phyloP scores from a whole-genome alignment of 1,284 basidiomycete genomes.

The Cerioporus squamosus region DNA sequence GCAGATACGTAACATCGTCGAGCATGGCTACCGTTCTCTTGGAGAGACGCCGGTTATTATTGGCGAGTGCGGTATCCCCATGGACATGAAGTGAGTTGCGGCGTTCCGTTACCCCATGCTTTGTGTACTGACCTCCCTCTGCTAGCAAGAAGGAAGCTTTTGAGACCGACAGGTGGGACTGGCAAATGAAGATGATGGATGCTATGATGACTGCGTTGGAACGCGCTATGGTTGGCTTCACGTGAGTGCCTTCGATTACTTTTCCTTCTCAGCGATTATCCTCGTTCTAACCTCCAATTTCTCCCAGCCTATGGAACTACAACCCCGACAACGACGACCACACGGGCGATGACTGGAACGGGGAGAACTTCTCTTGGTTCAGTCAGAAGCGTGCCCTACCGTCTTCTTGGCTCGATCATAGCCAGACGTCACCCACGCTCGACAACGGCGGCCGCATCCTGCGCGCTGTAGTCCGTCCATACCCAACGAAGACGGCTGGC shows the following conservation, averaged over 20 bases:
- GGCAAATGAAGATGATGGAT: conserved; percentile 90
- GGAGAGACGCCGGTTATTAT: conserved; percentile 84
- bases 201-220: conserved; percentile 83
- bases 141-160: conserved; percentile 74
- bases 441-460: conserved; percentile 86
- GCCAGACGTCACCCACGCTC: conserved; percentile 62
- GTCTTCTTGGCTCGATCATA: conserved; percentile 51
- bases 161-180: conserved; percentile 73
- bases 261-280: not conserved
- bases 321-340: conserved; percentile 86
- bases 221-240: conserved; percentile 74
- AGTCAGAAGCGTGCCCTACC: conserved; percentile 63
- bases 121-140: not conserved
- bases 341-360: conserved; percentile 92
- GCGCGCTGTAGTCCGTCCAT: conserved; percentile 77
- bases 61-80: conserved; percentile 91
- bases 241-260: conserved; percentile 58
- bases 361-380: conserved; percentile 96
- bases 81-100: conserved; percentile 86
- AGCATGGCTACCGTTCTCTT: conserved; percentile 66
- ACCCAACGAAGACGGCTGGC: conserved; percentile 79
- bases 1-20: conserved; percentile 83
- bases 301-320: conserved; percentile 88
- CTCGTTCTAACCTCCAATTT: not conserved
- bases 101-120: not conserved